Percentiles rank a stretch among this genome's conserved stretches.
These are phyloP conservation scores for Pseudogymnoascus sp. DNA, from an alignment of 2,329 filamentous ascomycete species.

Conservation along the genomic window DNA sequence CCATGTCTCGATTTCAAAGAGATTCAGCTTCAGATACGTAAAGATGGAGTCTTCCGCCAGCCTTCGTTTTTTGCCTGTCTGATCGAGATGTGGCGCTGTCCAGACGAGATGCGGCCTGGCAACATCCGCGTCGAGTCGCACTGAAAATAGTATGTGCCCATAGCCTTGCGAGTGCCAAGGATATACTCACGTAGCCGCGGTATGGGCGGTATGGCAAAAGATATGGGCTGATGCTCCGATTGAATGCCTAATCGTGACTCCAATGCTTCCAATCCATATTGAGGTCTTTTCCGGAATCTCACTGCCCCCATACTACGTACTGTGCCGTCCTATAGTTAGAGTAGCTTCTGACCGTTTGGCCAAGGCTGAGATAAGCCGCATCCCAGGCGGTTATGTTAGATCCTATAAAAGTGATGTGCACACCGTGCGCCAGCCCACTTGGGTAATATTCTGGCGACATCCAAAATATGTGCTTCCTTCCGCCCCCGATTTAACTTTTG, in stretches of 20 bases:
- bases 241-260: neutral
- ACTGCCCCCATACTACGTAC: conserved; percentile 5
- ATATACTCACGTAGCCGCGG: neutral
- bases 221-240: neutral
- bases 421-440: conserved; percentile 7
- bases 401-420: conserved; percentile 4
- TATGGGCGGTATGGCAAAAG: neutral
- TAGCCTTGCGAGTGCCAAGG: neutral
- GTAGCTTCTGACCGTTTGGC: neutral
- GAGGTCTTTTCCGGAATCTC: neutral
- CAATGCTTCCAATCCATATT: neutral
- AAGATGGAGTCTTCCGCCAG: neutral
- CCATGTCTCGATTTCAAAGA: neutral
- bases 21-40: neutral
- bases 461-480: conserved; percentile 6
- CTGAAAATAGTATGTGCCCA: neutral
- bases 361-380: conserved; percentile 7
- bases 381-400: conserved; percentile 4
- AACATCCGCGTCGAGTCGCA: neutral
- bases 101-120: neutral
- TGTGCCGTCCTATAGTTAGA: neutral
- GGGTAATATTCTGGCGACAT: conserved; percentile 2
- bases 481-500: conserved; percentile 1
- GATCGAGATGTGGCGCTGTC: neutral
- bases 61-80: neutral